phyloP scores from a whole-genome alignment of 2,329 filamentous ascomycete species.

The Ceratocystis cubensis region DNA sequence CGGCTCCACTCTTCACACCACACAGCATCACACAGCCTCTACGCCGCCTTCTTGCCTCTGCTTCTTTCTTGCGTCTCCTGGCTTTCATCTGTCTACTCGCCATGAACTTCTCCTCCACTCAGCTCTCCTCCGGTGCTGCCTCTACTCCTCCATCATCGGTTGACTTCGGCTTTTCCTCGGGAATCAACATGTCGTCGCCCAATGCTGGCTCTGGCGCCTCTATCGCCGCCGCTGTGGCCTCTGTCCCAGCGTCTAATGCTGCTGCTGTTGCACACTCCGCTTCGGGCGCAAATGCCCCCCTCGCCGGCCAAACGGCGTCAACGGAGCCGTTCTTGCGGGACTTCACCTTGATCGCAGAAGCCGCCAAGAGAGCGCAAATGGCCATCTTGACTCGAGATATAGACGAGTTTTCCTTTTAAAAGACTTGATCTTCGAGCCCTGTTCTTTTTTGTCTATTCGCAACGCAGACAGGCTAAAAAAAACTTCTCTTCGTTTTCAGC shows the following conservation, averaged over 20 bases:
- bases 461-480: not conserved
- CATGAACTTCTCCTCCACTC: slow-evolving; percentile 30
- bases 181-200: slow-evolving; percentile 27
- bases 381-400: slow-evolving; percentile 79
- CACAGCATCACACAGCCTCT: not conserved
- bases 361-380: slow-evolving; percentile 85
- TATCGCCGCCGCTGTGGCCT: not conserved
- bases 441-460: not conserved
- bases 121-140: slow-evolving; percentile 23
- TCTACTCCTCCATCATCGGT: slow-evolving; percentile 22
- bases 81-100: slow-evolving; percentile 1
- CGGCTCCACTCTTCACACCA: not conserved
- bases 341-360: slow-evolving; percentile 78
- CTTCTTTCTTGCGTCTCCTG: not conserved
- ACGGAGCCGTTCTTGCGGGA: slow-evolving; percentile 58
- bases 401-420: slow-evolving; percentile 52
- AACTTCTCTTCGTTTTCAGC: not conserved
- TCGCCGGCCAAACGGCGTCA: slow-evolving; percentile 21
- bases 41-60: not conserved
- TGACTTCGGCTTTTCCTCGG: slow-evolving; percentile 22
- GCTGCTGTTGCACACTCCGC: not conserved
- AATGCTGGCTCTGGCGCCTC: slow-evolving; percentile 14
- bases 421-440: not conserved
- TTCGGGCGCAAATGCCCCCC: slow-evolving; percentile 16
- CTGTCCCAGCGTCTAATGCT: not conserved